These are phyloP conservation scores for Fistulinella cinereoalba DNA, from an alignment of 1,284 basidiomycete genomes.

Conservation along the genomic window DNA sequence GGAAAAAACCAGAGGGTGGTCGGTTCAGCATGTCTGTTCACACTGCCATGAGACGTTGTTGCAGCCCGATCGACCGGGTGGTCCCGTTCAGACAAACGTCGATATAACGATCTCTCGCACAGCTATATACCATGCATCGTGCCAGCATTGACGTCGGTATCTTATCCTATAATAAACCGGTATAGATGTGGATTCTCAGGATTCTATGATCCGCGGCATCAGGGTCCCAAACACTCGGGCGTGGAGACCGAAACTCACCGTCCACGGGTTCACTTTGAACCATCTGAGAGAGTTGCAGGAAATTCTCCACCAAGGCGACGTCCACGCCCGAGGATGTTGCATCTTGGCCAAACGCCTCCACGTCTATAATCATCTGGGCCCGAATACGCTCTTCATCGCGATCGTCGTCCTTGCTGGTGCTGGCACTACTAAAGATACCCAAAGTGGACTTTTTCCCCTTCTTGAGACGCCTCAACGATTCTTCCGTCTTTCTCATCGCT, in stretches of 20 bases:
- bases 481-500: slow-evolving; percentile 88
- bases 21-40: slow-evolving; percentile 43
- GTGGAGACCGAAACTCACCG: slow-evolving; percentile 25
- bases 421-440: slow-evolving; percentile 65
- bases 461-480: slow-evolving; percentile 79
- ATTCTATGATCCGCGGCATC: too few species aligned
- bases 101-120: slow-evolving; percentile 57
- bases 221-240: too few species aligned
- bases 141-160: slow-evolving; percentile 36
- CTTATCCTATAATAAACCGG: slow-evolving; percentile 4
- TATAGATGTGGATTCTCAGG: too few species aligned
- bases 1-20: slow-evolving; percentile 54
- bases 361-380: slow-evolving; percentile 83
- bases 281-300: slow-evolving; percentile 56
- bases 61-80: slow-evolving; percentile 12
- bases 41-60: slow-evolving; percentile 46
- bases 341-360: slow-evolving; percentile 78
- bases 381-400: slow-evolving; percentile 80
- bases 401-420: slow-evolving; percentile 53
- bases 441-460: slow-evolving; percentile 81
- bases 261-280: slow-evolving; percentile 48
- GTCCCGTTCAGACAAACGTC: slow-evolving; percentile 15
- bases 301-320: slow-evolving; percentile 54
- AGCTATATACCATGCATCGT: slow-evolving; percentile 58
- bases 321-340: slow-evolving; percentile 68